These are phyloP conservation scores for Calonectria leucothoes DNA, from an alignment of 2,329 filamentous ascomycete species.

Conservation along the genomic window DNA sequence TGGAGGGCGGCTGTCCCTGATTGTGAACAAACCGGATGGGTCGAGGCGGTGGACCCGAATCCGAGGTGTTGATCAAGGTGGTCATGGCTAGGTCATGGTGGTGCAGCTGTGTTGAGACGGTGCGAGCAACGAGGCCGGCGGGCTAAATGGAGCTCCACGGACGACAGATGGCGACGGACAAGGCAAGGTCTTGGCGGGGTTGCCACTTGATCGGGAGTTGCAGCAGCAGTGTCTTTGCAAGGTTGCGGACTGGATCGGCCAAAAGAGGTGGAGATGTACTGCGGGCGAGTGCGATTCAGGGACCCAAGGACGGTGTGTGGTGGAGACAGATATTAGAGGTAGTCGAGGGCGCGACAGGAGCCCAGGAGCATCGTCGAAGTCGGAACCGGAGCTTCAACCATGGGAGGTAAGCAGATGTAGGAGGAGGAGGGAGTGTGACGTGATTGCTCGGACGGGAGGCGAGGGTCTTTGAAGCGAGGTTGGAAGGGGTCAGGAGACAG, in stretches of 20 bases:
- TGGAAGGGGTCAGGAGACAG: conserved; percentile 8
- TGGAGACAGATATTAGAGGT: conserved; percentile 26
- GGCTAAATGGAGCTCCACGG: conserved; percentile 27
- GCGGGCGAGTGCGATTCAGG: conserved; percentile 2
- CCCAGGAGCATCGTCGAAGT: conserved; percentile 35
- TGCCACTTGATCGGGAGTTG: conserved; percentile 4
- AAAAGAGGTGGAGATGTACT: conserved; percentile 25
- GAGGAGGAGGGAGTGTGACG: not conserved
- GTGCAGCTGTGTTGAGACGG: conserved; percentile 30
- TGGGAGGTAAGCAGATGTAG: conserved; percentile 30
- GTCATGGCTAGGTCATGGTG: conserved; percentile 59
- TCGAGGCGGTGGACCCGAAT: conserved; percentile 59
- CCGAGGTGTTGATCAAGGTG: conserved; percentile 55
- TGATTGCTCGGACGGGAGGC: not conserved
- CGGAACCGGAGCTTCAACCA: conserved; percentile 28
- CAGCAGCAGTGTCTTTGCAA: conserved; percentile 16
- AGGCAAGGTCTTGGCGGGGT: conserved; percentile 29
- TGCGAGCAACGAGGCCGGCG: not conserved
- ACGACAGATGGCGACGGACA: conserved; percentile 26
- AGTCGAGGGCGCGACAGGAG: conserved; percentile 31
- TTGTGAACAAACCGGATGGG: conserved; percentile 85
- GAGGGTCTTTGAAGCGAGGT: not conserved
- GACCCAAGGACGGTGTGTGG: conserved; percentile 3
- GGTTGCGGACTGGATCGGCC: conserved; percentile 31
- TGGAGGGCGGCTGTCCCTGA: conserved; percentile 83